Base-by-base conservation (phyloP, 352 stramenopile species). In the Globisporangium middletonii region DNA sequence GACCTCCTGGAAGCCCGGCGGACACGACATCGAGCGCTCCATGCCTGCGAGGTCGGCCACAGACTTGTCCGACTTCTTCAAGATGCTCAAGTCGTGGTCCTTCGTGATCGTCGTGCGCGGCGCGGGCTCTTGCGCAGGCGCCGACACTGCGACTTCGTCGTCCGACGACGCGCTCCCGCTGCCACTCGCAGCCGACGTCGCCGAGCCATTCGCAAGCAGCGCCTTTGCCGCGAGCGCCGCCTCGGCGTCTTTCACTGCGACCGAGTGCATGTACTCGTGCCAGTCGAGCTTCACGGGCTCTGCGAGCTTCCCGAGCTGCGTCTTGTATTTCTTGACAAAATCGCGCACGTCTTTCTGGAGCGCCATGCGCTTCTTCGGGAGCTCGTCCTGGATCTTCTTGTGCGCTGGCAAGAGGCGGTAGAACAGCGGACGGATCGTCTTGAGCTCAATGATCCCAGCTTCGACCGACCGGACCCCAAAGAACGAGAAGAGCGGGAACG, bases 401-500 rank as follows among this genome's bases (percentile, higher is more conserved):
- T 94, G 79, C 53, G 82, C 77, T 8, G 82, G 82, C 50, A 92
- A 58, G 35, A 94, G 55, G 35, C 84, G 84, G 61, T 92, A 91
- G 60, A 92, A 92, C 1, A 94, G 64, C 49, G 84, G 84, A 13
- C 79, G 79, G 7, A 94, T 67, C 4, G 84, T 94, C 72, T 92
- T 94, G 57, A 94, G 63, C 63, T 92, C 85, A 53, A 94, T 94
- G 65, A 93, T 94, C 43, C 85, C 85, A 33, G 83, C 85, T 64
- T 94, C 85, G 27, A 92, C 85, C 12, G 83, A 93, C 26, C 85
- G 85, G 54, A 94, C 81, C 42, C 85, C 85, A 56, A 95, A 95
- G 65, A 92, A 93, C 9, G 85, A 95, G 55, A 95, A 95, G 9
- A 95, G 67, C 54, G 85, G 85, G 69, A 93, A 92, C 49, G 83